A percentile compares a stretch with the other conserved stretches of the same genome.
Evolutionary conservation across 1,139 yeast genomes (phyloP).

Genomic region (Saccharomycopsis phalli): DNA sequence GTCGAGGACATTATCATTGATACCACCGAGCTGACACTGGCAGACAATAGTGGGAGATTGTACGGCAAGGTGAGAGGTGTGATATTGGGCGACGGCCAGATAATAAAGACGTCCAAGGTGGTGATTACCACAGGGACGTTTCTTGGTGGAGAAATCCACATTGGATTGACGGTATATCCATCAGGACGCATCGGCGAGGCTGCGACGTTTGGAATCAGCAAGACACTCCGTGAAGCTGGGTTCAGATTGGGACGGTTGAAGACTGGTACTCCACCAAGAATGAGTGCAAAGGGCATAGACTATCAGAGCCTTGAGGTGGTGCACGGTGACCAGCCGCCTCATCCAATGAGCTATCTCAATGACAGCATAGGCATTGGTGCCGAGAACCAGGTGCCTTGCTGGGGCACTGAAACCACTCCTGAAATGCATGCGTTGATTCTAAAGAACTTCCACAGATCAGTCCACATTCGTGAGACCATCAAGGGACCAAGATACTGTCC

Average conservation of each 20-base stretch:
- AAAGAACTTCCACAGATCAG: slow-evolving; percentile 66
- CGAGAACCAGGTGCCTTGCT: slow-evolving; percentile 53
- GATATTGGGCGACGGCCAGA: slow-evolving; percentile 55
- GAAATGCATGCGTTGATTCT: slow-evolving; percentile 63
- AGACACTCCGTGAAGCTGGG: slow-evolving; percentile 67
- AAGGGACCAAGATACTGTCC: slow-evolving; percentile 98
- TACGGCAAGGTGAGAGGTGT: slow-evolving; percentile 56
- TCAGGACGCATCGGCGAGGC: slow-evolving; percentile 92
- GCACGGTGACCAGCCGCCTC: slow-evolving; percentile 69
- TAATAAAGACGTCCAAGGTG: slow-evolving; percentile 54
- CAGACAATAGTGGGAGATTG: slow-evolving; percentile 28
- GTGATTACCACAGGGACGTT: slow-evolving; percentile 96
- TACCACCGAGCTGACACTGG: slow-evolving; percentile 18
- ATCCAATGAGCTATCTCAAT: slow-evolving; percentile 87
- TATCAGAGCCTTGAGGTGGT: slow-evolving; percentile 53
- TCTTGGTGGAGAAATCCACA: slow-evolving; percentile 87
- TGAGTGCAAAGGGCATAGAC: slow-evolving; percentile 64
- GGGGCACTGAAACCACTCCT: slow-evolving; percentile 70
- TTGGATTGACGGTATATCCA: slow-evolving; percentile 71
- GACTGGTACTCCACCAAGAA: slow-evolving; percentile 95
- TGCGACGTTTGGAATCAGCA: slow-evolving; percentile 83
- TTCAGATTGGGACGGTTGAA: slow-evolving; percentile 83
- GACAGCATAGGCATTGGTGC: slow-evolving; percentile 51
- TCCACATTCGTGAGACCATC: slow-evolving; percentile 89
- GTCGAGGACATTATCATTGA: slow-evolving; percentile 83